These are phyloP conservation scores for Primulina tabacum DNA, from an alignment of 257 asterid genomes.

Conservation along the genomic window DNA sequence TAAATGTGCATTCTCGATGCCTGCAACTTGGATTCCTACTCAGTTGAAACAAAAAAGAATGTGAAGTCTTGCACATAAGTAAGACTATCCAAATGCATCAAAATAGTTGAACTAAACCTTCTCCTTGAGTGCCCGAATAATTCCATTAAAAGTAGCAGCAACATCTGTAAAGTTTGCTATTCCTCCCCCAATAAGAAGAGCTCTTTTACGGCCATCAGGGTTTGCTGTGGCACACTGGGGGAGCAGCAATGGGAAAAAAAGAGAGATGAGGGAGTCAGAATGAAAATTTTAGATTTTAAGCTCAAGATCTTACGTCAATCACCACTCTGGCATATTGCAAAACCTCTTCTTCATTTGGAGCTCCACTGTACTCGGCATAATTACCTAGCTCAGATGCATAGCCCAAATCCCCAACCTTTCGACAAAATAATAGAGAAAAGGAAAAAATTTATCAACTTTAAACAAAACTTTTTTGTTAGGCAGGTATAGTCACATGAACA, in stretches of 20 bases:
- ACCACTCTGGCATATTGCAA: constrained; percentile 92
- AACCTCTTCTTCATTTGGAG: constrained; percentile 93
- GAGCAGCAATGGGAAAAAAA: constrained; percentile 21
- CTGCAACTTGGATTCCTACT: constrained; percentile 69
- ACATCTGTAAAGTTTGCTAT: constrained; percentile 93
- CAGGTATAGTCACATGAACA: constrained; percentile 13
- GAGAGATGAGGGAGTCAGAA: constrained; percentile 2
- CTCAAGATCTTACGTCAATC: constrained; percentile 61
- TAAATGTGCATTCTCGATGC: constrained; percentile 78
- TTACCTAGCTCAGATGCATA: constrained; percentile 94
- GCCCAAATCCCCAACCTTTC: constrained; percentile 86
- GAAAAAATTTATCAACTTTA: not conserved
- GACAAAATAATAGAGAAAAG: not conserved
- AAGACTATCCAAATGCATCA: not conserved
- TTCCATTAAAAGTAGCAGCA: constrained; percentile 89
- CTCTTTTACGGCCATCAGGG: constrained; percentile 91
- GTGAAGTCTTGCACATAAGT: constrained; percentile 5
- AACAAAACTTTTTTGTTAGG: constrained; percentile 14
- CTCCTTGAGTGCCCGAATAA: constrained; percentile 81
- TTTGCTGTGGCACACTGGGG: constrained; percentile 82
- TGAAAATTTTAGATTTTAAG: constrained; percentile 14
- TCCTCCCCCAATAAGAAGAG: constrained; percentile 86
- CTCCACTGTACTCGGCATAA: constrained; percentile 97
- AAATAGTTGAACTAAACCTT: constrained; percentile 46
- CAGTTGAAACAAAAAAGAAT: constrained; percentile 3